Evolutionary conservation across 2,329 filamentous ascomycete genomes (phyloP).

Genomic region (Acephala macrosclerotiorum): DNA sequence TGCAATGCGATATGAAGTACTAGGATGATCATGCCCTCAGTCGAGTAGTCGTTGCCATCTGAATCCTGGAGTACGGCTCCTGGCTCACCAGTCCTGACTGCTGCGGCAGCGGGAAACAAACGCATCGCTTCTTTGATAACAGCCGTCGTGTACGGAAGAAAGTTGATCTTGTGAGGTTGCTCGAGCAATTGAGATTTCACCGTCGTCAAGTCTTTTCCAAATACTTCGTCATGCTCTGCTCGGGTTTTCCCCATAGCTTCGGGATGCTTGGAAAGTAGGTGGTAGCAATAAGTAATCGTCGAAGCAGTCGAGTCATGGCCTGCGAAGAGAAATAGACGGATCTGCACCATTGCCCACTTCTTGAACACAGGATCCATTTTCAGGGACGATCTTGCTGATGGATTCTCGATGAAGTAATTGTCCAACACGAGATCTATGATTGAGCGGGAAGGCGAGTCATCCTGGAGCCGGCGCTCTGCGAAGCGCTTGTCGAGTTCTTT

Average conservation of each 20-base stretch:
- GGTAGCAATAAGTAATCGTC: conserved; percentile 30
- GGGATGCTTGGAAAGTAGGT: conserved; percentile 33
- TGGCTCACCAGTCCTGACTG: conserved; percentile 25
- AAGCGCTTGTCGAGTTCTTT: conserved; percentile 35
- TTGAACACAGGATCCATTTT: conserved; percentile 27
- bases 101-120: conserved; percentile 33
- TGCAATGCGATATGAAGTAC: conserved; percentile 41
- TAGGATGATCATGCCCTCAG: conserved; percentile 26
- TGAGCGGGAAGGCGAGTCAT: conserved; percentile 23
- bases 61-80: conserved; percentile 25
- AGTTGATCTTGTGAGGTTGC: conserved; percentile 31
- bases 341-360: conserved; percentile 27
- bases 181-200: conserved; percentile 21
- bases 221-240: conserved; percentile 34
- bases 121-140: conserved; percentile 38
- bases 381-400: neutral
- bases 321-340: conserved; percentile 32
- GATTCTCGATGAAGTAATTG: conserved; percentile 30
- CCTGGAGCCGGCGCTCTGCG: conserved; percentile 17
- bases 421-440: conserved; percentile 35
- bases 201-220: conserved; percentile 31
- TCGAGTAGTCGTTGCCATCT: conserved; percentile 30
- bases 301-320: conserved; percentile 37
- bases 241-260: conserved; percentile 28
- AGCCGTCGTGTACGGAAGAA: conserved; percentile 33